Percentiles rank a stretch among this genome's conserved stretches.
phyloP scores from a whole-genome alignment of 805 yeast genomes.

The Candida vartiovaarae region DNA sequence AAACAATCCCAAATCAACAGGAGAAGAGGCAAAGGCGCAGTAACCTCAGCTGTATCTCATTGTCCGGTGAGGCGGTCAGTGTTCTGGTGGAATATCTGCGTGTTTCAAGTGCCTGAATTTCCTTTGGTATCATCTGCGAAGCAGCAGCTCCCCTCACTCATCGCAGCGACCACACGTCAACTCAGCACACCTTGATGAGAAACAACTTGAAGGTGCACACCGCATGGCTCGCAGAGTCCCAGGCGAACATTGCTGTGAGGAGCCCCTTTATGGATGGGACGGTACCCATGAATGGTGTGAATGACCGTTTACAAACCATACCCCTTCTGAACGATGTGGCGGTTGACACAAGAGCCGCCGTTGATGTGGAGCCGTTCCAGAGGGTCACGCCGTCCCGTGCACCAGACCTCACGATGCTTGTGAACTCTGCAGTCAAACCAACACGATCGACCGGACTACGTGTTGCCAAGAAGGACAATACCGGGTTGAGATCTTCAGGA shows the following conservation, averaged over 20 bases:
- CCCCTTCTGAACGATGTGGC: too few relatives aligned
- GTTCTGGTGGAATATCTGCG: too few relatives aligned
- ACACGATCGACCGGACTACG: conserved; percentile 14
- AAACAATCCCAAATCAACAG: too few relatives aligned
- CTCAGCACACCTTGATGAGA: conserved; percentile 10
- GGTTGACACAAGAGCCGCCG: too few relatives aligned
- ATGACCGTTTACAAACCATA: background rate
- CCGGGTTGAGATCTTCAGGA: conserved; percentile 6
- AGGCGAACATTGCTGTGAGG: conserved; percentile 19
- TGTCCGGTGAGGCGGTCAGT: too few relatives aligned
- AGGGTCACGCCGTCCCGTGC: background rate
- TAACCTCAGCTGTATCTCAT: too few relatives aligned
- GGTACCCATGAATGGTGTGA: background rate
- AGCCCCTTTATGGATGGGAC: conserved; percentile 11
- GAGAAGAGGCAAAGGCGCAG: too few relatives aligned
- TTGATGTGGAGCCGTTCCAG: too few relatives aligned
- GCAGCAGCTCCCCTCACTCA: too few relatives aligned
- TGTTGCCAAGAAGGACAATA: conserved; percentile 16
- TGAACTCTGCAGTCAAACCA: conserved; percentile 8
- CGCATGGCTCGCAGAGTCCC: conserved; percentile 20
- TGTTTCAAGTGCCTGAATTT: too few relatives aligned
- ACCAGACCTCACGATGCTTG: conserved; percentile 3
- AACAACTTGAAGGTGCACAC: conserved; percentile 24
- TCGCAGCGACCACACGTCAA: too few relatives aligned
- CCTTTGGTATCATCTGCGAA: too few relatives aligned